Conservation (phyloP, 1,284 basidiomycete species). For the Phaffia rhodozyma region DNA sequence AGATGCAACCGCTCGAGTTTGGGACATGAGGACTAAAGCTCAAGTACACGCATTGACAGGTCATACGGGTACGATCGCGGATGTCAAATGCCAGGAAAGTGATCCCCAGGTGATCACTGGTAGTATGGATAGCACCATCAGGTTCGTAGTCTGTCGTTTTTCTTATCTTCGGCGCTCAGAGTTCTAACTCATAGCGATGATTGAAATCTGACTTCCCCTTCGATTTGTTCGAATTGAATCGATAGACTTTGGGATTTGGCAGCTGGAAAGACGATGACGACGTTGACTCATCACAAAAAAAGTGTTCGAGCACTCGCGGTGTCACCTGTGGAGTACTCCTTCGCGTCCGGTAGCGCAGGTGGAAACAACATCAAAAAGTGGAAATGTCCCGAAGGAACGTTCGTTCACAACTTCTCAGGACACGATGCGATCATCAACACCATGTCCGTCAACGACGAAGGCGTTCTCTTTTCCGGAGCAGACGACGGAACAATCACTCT, state of each 20-base stretch:
- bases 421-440: constrained; percentile 98
- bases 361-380: constrained; percentile 99
- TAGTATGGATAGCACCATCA: constrained; percentile 93
- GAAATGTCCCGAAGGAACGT: constrained; percentile 91
- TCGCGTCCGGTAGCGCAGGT: constrained; percentile 86
- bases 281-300: constrained; percentile 97
- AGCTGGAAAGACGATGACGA: constrained; percentile 89
- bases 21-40: constrained; percentile 98
- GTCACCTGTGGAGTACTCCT: constrained; percentile 91
- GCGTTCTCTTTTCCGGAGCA: constrained; percentile 89
- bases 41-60: constrained; percentile 88
- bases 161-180: background rate
- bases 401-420: constrained; percentile 89
- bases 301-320: constrained; percentile 85
- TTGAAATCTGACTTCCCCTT: background rate
- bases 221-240: background rate
- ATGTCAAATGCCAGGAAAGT: constrained; percentile 86
- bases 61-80: constrained; percentile 86
- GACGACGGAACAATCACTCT: constrained; percentile 81
- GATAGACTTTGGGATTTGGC: constrained; percentile 91
- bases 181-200: too few species aligned
- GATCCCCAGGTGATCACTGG: constrained; percentile 97
- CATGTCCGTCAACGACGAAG: constrained; percentile 82
- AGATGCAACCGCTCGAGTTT: constrained; percentile 86
- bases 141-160: constrained; percentile 41